These are phyloP conservation scores for Solanum ossicruentum DNA, from an alignment of 257 asterid species.

Conservation along the genomic window DNA sequence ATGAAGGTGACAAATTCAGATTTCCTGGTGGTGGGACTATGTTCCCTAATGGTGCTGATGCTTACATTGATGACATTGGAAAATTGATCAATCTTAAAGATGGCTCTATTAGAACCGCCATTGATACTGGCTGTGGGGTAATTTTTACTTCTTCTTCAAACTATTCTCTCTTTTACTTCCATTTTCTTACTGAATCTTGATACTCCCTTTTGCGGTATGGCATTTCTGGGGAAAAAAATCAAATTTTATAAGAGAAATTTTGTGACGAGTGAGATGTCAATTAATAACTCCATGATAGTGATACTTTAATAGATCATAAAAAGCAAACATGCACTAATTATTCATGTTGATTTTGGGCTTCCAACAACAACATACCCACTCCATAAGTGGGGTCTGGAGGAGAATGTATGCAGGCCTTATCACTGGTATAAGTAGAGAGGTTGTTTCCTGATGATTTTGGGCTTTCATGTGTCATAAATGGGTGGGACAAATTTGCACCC, in stretches of 20 bases:
- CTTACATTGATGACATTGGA: slow-evolving; percentile 11
- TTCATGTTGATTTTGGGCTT: not conserved
- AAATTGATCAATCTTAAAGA: slow-evolving; percentile 7
- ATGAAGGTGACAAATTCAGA: slow-evolving; percentile 11
- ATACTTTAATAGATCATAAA: not conserved
- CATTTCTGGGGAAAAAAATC: not conserved
- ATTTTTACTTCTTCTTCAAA: not conserved
- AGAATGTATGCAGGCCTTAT: no score
- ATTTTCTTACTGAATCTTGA: not conserved
- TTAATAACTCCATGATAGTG: not conserved
- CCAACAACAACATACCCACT: no score
- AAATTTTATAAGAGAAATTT: not conserved
- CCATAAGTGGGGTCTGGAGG: no score
- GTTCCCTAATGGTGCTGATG: slow-evolving; percentile 20
- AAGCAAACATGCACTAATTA: not conserved
- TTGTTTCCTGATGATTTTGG: no score
- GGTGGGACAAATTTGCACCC: not conserved
- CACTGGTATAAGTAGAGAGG: no score
- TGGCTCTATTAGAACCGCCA: slow-evolving; percentile 17
- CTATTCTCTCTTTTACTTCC: not conserved
- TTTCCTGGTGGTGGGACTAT: slow-evolving; percentile 21
- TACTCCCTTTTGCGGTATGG: not conserved
- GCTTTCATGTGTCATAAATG: not conserved
- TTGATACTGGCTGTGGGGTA: slow-evolving; percentile 24
- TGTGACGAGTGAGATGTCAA: not conserved